Evolutionary conservation across 306 rosid species (phyloP).

Genomic region (Heteromeles arbutifolia): DNA sequence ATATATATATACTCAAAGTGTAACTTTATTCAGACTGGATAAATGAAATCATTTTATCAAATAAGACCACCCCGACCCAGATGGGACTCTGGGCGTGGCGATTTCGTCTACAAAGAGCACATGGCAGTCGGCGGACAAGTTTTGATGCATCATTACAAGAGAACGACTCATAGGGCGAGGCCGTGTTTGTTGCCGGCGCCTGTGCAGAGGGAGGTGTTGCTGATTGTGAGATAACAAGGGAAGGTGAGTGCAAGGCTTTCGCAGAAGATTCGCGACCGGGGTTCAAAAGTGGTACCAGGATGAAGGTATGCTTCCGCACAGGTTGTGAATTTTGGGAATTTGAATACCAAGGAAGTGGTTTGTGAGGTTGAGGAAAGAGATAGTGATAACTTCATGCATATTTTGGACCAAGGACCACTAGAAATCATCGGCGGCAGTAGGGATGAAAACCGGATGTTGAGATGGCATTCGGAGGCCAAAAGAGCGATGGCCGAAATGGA

Average conservation of each 20-base stretch:
- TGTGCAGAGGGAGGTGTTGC: constrained; percentile 56
- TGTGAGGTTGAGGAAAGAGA: constrained; percentile 98
- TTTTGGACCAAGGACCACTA: too few relatives aligned
- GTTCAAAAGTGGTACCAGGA: constrained; percentile 97
- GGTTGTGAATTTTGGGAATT: constrained; percentile 90
- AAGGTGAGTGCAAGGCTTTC: constrained; percentile 79
- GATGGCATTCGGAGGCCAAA: too few relatives aligned
- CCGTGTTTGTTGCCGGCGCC: constrained; percentile 62
- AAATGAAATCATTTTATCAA: too few relatives aligned
- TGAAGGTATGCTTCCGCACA: constrained; percentile 90
- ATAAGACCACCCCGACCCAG: constrained; percentile 29
- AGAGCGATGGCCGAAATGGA: too few relatives aligned
- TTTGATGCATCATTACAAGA: constrained; percentile 70
- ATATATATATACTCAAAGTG: too few relatives aligned
- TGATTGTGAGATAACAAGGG: constrained; percentile 61
- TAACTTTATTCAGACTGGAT: too few relatives aligned
- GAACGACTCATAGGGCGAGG: constrained; percentile 68
- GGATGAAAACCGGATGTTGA: too few relatives aligned
- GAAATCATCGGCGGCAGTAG: too few relatives aligned
- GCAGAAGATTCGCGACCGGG: constrained; percentile 81
- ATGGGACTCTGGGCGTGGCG: constrained; percentile 58
- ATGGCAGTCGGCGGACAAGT: constrained; percentile 75
- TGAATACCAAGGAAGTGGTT: constrained; percentile 86
- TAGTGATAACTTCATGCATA: background rate
- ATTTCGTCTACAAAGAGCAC: constrained; percentile 78